phyloP scores from a whole-genome alignment of 2,329 filamentous ascomycete genomes.

The Fusarium luffae region DNA sequence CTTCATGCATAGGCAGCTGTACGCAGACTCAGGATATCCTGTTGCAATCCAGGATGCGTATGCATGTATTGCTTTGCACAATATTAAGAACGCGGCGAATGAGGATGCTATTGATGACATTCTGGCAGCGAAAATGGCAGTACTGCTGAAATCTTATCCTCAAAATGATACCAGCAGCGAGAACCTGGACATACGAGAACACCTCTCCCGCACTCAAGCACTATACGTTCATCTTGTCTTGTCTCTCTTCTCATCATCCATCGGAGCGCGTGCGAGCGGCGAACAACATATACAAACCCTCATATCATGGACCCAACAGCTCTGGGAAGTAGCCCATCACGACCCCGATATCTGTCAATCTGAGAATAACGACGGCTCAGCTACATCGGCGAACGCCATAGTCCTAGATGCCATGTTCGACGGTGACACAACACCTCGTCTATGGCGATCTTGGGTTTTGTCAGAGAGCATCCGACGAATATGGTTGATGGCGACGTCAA shows the following conservation, averaged over 20 bases:
- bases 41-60: slow-evolving; percentile 4
- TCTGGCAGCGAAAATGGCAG: background rate
- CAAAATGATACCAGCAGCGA: fast-evolving
- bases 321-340: slow-evolving; percentile 8
- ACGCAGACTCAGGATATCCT: background rate
- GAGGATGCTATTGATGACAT: background rate
- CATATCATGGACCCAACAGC: background rate
- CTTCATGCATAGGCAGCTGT: slow-evolving; percentile 15
- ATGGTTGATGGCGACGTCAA: slow-evolving; percentile 8
- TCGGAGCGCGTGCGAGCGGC: background rate
- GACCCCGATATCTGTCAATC: slow-evolving; percentile 1
- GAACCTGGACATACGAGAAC: background rate
- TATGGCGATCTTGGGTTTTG: slow-evolving; percentile 12
- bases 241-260: background rate
- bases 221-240: slow-evolving; percentile 1
- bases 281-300: slow-evolving; percentile 10
- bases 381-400: background rate
- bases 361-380: background rate
- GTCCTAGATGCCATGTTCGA: slow-evolving; percentile 6
- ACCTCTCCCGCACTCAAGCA: slow-evolving; percentile 2
- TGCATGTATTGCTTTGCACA: background rate
- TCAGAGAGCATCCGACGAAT: slow-evolving; percentile 18
- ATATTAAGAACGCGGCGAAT: background rate
- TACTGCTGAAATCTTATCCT: background rate
- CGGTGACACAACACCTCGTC: background rate